Evolutionary conservation across 1,139 yeast genomes (phyloP), one percentile per base, ranked within the genome.

Genomic region (Debaryomyces subglobosus): DNA sequence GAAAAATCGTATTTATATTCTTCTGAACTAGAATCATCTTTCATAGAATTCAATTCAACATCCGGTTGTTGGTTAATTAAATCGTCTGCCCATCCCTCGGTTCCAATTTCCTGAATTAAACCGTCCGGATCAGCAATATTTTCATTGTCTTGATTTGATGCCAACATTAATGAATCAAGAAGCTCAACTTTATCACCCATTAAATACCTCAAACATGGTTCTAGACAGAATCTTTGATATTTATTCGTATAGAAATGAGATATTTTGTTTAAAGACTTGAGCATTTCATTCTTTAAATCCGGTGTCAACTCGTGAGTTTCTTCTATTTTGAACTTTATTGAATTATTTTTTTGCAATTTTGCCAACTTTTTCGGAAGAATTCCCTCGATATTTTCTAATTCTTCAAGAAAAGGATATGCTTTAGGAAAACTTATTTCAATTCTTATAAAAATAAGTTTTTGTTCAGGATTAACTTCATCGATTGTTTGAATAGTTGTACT

Each of bases 141-240:
- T 5, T 60, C 63, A 2, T 56, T 60, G 10, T 60, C 63, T 3
- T 58, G 56, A 33, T 54, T 52, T 9, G 52, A 47, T 10, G 60
- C 68, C 12, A 58, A 51, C 60, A 72, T 64, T 30, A 66, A 52
- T 1, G 64, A 63, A 37, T 73, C 79, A 36, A 69, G 67, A 23
- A 88, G 60, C 25, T 80, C 81, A 3, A 90, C 76, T 48, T 84
- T 81, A 54, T 92, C 98, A 0, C 99, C 99, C 71, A 91, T 73
- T 4, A 94, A 71, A 58, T 76, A 86, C 45, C 97, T 67, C 49
- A 94, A 68, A 56, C 96, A 84, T 0, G 89, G 85, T 60, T 94
- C 98, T 25, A 94, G 70, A 55, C 97, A 89, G 56, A 84, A 90
- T 51, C 75, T 71, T 29, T 82, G 81, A 49, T 72, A 69, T 44